Percentiles rank a stretch among this genome's conserved stretches.
phyloP scores from a whole-genome alignment of 805 yeast species.

The Suhomyces tanzawaensis region DNA sequence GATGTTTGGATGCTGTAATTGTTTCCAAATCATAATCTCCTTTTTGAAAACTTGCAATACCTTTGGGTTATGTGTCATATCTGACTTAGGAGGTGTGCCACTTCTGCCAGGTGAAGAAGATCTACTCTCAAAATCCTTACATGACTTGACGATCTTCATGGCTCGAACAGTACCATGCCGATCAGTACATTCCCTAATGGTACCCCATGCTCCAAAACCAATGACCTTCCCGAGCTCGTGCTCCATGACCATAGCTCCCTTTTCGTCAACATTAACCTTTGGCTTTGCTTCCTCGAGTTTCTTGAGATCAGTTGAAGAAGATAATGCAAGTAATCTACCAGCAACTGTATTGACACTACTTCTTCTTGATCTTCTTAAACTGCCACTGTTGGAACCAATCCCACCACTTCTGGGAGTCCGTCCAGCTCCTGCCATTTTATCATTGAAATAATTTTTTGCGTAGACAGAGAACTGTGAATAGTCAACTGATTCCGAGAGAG shows the following conservation, averaged over 20 bases:
- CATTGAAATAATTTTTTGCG: slow-evolving; percentile 35
- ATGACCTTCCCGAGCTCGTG: slow-evolving; percentile 68
- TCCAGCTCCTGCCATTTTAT: slow-evolving; percentile 18
- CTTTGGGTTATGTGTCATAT: slow-evolving; percentile 33
- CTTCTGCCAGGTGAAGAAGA: slow-evolving; percentile 7
- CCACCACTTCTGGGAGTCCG: slow-evolving; percentile 18
- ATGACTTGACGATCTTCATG: slow-evolving; percentile 55
- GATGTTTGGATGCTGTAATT: slow-evolving; percentile 61
- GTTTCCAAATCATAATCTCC: slow-evolving; percentile 76
- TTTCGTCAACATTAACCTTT: slow-evolving; percentile 51
- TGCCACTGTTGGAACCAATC: slow-evolving; percentile 23
- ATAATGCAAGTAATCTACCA: slow-evolving; percentile 36
- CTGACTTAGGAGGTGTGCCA: slow-evolving; percentile 7
- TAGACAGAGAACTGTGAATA: slow-evolving; percentile 42
- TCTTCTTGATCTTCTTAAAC: slow-evolving; percentile 28
- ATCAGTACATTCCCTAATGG: slow-evolving; percentile 64
- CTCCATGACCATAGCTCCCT: slow-evolving; percentile 64
- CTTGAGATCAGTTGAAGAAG: slow-evolving; percentile 35
- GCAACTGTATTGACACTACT: slow-evolving; percentile 39
- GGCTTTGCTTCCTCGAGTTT: slow-evolving; percentile 24
- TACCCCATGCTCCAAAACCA: slow-evolving; percentile 91
- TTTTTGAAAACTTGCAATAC: slow-evolving; percentile 60
- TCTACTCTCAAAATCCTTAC: slow-evolving; percentile 17
- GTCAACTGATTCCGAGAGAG: slow-evolving; percentile 39
- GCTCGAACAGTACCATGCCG: slow-evolving; percentile 45